A percentile compares a stretch with the other conserved stretches of the same genome.
These are phyloP conservation scores for Erigeron canadensis DNA, from an alignment of 129 eudicot genomes.

Conservation along the genomic window DNA sequence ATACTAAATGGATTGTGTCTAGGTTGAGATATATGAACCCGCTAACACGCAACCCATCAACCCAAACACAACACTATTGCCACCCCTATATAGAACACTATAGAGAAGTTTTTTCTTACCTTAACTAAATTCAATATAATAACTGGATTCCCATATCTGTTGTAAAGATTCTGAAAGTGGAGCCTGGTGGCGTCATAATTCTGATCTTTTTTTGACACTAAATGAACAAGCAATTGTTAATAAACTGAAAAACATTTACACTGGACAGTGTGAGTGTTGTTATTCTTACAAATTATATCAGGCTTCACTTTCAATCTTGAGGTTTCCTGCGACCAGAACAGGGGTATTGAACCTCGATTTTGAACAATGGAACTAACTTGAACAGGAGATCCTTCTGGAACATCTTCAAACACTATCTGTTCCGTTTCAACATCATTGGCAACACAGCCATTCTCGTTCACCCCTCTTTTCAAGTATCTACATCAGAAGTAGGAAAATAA, in stretches of 20 bases:
- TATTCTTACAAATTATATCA: slow-evolving; percentile 70
- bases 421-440: slow-evolving; percentile 99
- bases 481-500: slow-evolving; percentile 25
- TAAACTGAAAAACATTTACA: background rate
- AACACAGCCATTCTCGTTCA: slow-evolving; percentile 88
- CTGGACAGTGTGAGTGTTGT: slow-evolving; percentile 12
- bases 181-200: slow-evolving; percentile 78
- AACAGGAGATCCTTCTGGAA: slow-evolving; percentile 47
- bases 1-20: too few species aligned
- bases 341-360: slow-evolving; percentile 95
- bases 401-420: slow-evolving; percentile 88
- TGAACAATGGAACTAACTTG: slow-evolving; percentile 89
- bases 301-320: slow-evolving; percentile 83
- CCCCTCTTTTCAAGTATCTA: slow-evolving; percentile 95
- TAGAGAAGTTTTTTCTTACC: slow-evolving; percentile 37
- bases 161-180: slow-evolving; percentile 79
- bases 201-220: slow-evolving; percentile 80
- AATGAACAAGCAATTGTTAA: slow-evolving; percentile 23
- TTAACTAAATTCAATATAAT: slow-evolving; percentile 84
- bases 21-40: too few species aligned
- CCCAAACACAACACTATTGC: too few species aligned
- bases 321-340: slow-evolving; percentile 98
- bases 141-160: slow-evolving; percentile 94
- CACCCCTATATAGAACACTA: too few species aligned
- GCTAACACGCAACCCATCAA: too few species aligned